Evolutionary conservation across 192 early-diverging fungal genomes (phyloP).

Genomic region (Lunasporangiospora selenospora): DNA sequence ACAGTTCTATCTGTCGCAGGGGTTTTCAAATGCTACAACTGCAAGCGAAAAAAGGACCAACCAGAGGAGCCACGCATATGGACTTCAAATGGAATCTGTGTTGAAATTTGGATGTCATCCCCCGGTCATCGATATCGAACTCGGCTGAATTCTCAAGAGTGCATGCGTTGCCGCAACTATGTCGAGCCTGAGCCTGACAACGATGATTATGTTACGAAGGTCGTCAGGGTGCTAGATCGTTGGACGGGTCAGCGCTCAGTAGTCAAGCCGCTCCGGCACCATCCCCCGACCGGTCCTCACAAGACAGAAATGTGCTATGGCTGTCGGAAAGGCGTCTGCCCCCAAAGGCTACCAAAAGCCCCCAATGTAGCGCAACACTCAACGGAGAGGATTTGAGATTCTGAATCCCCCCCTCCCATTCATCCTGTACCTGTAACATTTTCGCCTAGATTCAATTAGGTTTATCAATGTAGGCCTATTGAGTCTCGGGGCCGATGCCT

Average conservation of each 20-base stretch:
- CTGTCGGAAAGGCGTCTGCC: conserved; percentile 7
- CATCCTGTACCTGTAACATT: no score
- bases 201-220: conserved; percentile 7
- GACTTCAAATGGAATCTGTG: conserved; percentile 2
- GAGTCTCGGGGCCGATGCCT: no score
- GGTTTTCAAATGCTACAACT: conserved; percentile 9
- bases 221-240: conserved; percentile 5
- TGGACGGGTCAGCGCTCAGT: conserved; percentile 11
- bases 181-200: conserved; percentile 3
- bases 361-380: conserved; percentile 5
- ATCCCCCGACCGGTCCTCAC: conserved; percentile 5
- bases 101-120: conserved; percentile 20
- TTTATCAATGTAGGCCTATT: no score
- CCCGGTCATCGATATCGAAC: conserved; percentile 18
- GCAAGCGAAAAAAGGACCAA: background rate
- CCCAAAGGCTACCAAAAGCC: background rate
- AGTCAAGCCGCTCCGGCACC: conserved; percentile 7
- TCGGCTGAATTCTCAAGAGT: conserved; percentile 10
- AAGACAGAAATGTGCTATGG: conserved; percentile 10
- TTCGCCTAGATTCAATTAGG: no score
- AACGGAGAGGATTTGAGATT: background rate
- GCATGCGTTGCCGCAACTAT: background rate
- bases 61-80: background rate
- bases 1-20: background rate
- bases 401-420: no score